These are phyloP conservation scores for Kentomonas sorsogonicus DNA, from an alignment of 208 protist species.

Conservation along the genomic window DNA sequence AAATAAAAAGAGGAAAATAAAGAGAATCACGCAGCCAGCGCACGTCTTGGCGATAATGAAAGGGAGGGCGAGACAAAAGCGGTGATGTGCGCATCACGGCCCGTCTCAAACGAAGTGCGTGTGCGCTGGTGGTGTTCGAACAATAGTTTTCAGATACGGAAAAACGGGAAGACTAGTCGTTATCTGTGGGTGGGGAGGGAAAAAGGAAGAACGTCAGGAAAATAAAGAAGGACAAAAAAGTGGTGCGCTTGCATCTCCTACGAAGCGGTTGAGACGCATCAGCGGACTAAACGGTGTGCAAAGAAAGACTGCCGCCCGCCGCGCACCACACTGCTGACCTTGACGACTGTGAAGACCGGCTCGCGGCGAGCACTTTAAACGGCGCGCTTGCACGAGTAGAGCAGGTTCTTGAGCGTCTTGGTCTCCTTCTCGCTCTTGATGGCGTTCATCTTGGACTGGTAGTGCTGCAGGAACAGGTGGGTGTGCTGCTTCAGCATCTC, in stretches of 20 bases:
- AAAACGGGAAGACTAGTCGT: too few relatives aligned
- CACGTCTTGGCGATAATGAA: too few relatives aligned
- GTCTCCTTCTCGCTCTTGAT: slow-evolving; percentile 87
- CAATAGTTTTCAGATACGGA: too few relatives aligned
- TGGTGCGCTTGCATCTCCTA: too few relatives aligned
- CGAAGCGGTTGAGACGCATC: too few relatives aligned
- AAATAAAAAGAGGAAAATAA: neutral
- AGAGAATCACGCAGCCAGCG: slow-evolving; percentile 1
- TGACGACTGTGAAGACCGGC: too few relatives aligned
- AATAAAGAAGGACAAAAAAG: slow-evolving; percentile 16
- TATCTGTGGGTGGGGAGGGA: too few relatives aligned
- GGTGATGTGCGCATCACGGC: too few relatives aligned
- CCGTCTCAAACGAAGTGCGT: too few relatives aligned
- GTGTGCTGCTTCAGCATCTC: slow-evolving; percentile 84
- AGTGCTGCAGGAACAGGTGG: slow-evolving; percentile 75
- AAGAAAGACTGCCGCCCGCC: slow-evolving; percentile 8
- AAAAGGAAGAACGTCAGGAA: slow-evolving; percentile 11
- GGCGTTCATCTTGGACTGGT: slow-evolving; percentile 86
- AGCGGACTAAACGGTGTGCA: too few relatives aligned
- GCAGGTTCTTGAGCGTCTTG: slow-evolving; percentile 83
- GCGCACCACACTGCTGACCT: neutral
- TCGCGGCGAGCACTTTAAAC: slow-evolving; percentile 33
- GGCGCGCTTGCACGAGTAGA: slow-evolving; percentile 86
- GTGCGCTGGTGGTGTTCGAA: too few relatives aligned
- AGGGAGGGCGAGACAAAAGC: too few relatives aligned